Percentiles rank a stretch among this genome's conserved stretches.
Evolutionary conservation across 441 rosid genomes (phyloP).

Genomic region (Erysimum pusillum): DNA sequence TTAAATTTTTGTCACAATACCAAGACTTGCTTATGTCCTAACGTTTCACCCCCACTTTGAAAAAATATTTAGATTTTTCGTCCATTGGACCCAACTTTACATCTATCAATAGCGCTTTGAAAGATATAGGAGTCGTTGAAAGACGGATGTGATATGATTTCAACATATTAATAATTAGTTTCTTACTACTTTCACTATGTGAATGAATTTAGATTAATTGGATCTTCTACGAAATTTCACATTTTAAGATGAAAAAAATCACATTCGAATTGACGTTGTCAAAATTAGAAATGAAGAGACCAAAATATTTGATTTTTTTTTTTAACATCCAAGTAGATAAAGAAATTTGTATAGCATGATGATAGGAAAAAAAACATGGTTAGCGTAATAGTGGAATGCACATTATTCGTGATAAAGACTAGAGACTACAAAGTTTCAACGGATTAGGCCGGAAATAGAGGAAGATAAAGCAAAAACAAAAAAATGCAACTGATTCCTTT

Average conservation of each 20-base stretch:
- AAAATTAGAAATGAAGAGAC: not conserved
- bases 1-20: not conserved
- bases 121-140: not conserved
- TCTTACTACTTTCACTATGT: too few species aligned
- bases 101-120: constrained; percentile 12
- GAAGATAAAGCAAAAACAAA: not conserved
- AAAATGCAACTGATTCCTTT: not conserved
- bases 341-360: not conserved
- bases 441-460: constrained; percentile 5
- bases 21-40: constrained; percentile 2
- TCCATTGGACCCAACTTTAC: constrained; percentile 6
- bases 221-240: not conserved
- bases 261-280: constrained; percentile 1
- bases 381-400: not conserved
- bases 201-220: too few species aligned
- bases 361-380: not conserved
- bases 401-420: too few species aligned
- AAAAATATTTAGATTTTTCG: not conserved
- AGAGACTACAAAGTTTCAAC: not conserved
- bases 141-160: constrained; percentile 15
- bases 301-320: not conserved
- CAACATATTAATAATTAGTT: not conserved
- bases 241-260: not conserved
- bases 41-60: too few species aligned
- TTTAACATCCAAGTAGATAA: not conserved